These are phyloP conservation scores for Camellia oleifera DNA, from an alignment of 179 eudicot genomes.

Conservation along the genomic window DNA sequence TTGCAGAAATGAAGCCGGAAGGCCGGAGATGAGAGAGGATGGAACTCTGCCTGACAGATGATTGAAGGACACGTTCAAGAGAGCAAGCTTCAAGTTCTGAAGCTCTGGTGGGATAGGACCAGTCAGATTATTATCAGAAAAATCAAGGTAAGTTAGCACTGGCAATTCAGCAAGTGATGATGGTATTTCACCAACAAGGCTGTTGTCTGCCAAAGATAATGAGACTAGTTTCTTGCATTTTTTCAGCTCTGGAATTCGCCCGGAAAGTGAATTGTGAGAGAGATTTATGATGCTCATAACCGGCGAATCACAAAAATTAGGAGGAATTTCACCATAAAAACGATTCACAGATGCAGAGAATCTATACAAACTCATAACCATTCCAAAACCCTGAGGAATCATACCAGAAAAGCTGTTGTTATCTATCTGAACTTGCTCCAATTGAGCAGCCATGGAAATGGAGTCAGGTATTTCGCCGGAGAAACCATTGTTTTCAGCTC, in stretches of 20 bases:
- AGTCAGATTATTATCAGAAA: conserved; percentile 73
- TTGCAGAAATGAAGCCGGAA: conserved; percentile 83
- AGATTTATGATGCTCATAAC: conserved; percentile 80
- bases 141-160: conserved; percentile 87
- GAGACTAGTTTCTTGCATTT: conserved; percentile 72
- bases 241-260: conserved; percentile 60
- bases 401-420: conserved; percentile 69
- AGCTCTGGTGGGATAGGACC: conserved; percentile 77
- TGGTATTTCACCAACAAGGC: conserved; percentile 68
- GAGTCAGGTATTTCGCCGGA: conserved; percentile 69
- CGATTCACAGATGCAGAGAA: conserved; percentile 74
- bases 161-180: conserved; percentile 66
- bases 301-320: conserved; percentile 78
- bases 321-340: conserved; percentile 68
- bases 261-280: conserved; percentile 62
- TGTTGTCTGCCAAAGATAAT: conserved; percentile 68
- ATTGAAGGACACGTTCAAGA: conserved; percentile 82
- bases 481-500: conserved; percentile 80
- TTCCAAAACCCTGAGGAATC: conserved; percentile 75
- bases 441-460: conserved; percentile 50
- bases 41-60: conserved; percentile 77
- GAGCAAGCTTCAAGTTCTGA: conserved; percentile 76
- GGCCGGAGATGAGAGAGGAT: conserved; percentile 51
- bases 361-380: conserved; percentile 61
- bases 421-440: conserved; percentile 95